A percentile compares a stretch with the other conserved stretches of the same genome.
Evolutionary conservation across 2,329 filamentous ascomycete species (phyloP).

Genomic region (Didymella exigua): DNA sequence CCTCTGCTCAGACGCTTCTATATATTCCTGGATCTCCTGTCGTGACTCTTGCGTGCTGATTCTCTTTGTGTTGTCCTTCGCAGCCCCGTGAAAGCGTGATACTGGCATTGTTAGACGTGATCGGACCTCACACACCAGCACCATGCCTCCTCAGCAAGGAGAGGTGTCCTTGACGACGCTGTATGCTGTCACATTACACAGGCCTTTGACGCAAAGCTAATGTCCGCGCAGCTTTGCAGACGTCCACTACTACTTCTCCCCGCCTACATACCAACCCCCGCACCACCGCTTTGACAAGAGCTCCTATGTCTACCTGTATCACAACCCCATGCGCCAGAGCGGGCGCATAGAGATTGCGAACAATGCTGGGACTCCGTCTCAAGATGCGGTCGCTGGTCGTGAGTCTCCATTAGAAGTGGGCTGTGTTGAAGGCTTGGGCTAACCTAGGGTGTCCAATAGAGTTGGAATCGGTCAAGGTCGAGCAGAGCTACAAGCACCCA

Average conservation of each 20-base stretch:
- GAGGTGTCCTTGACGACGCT: slow-evolving; percentile 56
- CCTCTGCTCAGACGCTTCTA: slow-evolving; percentile 21
- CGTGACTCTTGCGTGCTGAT: slow-evolving; percentile 22
- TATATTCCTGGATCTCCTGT: slow-evolving; percentile 24
- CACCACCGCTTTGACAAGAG: slow-evolving; percentile 82
- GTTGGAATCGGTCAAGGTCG: slow-evolving; percentile 67
- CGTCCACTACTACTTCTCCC: slow-evolving; percentile 77
- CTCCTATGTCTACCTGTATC: slow-evolving; percentile 81
- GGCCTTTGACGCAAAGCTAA: slow-evolving; percentile 17
- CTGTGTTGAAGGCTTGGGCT: slow-evolving; percentile 17
- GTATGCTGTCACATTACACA: slow-evolving; percentile 40
- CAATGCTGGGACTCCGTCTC: slow-evolving; percentile 72
- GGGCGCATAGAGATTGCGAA: slow-evolving; percentile 80
- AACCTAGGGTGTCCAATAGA: slow-evolving; percentile 53
- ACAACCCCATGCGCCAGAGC: slow-evolving; percentile 69
- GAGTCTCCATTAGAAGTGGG: slow-evolving; percentile 46
- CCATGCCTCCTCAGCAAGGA: slow-evolving; percentile 56
- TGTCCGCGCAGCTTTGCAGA: slow-evolving; percentile 68
- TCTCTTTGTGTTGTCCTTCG: background rate
- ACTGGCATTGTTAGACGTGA: slow-evolving; percentile 12
- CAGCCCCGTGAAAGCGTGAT: slow-evolving; percentile 9
- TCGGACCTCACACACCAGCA: slow-evolving; percentile 19
- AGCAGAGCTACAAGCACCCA: slow-evolving; percentile 76
- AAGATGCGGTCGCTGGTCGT: slow-evolving; percentile 81
- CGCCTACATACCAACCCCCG: slow-evolving; percentile 69